Evolutionary conservation across 2,329 filamentous ascomycete species (phyloP).

Genomic region (Fusarium sp.): DNA sequence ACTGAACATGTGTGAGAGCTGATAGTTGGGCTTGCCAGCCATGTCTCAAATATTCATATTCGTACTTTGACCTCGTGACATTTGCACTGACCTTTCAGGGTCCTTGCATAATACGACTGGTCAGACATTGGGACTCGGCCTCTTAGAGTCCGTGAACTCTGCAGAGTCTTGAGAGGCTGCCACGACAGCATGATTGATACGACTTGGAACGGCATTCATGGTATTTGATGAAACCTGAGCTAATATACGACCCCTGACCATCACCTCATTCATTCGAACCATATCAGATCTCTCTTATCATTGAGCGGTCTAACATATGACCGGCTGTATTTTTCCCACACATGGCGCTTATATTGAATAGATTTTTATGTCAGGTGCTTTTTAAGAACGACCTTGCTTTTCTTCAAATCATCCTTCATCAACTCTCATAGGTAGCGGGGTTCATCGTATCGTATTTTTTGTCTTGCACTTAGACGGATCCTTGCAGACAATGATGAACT

Average conservation of each 20-base stretch:
- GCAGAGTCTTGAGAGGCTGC: conserved; percentile 23
- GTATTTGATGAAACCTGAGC: neutral
- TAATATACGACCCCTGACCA: neutral
- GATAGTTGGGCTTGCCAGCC: conserved; percentile 21
- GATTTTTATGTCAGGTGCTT: neutral
- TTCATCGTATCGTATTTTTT: neutral
- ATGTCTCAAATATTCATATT: conserved; percentile 34
- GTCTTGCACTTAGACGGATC: neutral
- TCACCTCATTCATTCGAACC: neutral
- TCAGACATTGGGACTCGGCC: conserved; percentile 18
- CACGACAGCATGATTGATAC: conserved; percentile 31
- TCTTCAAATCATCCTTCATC: neutral
- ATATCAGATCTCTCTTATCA: neutral
- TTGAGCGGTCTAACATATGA: conserved; percentile 11
- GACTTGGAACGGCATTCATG: neutral
- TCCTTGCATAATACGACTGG: conserved; percentile 35
- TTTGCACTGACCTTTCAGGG: conserved; percentile 27
- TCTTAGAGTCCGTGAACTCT: conserved; percentile 19
- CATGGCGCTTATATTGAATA: neutral
- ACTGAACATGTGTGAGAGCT: conserved; percentile 17
- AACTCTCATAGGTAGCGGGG: neutral
- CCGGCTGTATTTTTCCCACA: neutral
- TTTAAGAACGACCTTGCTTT: conserved; percentile 16
- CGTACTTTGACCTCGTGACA: conserved; percentile 14
- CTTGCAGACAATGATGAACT: neutral